Evolutionary conservation across 805 yeast species (phyloP), one percentile per base, ranked within the genome.

Genomic region (Suhomyces faveliae): DNA sequence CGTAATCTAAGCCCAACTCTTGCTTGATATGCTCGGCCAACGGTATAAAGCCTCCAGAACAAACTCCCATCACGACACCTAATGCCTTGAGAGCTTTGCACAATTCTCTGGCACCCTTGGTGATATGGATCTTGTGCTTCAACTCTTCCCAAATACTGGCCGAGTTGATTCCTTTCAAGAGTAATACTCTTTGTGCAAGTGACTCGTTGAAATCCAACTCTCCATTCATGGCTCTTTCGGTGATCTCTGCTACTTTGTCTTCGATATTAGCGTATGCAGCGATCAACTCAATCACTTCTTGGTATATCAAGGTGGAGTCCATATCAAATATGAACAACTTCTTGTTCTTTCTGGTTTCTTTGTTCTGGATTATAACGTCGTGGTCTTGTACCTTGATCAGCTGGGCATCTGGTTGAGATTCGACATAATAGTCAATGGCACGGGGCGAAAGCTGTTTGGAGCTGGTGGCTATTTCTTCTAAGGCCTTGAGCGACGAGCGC

Each of bases 231-330:
- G 99, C 98, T 21, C 89, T 77, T 35, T 86, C 89, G 2, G 99
- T 94, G 57, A 94, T 91, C 24, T 77, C 86, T 4, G 92, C 87
- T 5, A 94, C 99, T 63, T 89, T 75, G 5, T 77, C 82, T 61
- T 94, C 97, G 27, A 94, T 96, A 55, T 80, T 77, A n/a, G 97
- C 98, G 58, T 88, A 85, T 0, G 89, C 89, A 2, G 99, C 99
- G 55, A 94, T 92, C 61, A 94, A 68, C 62, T 94, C 99, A 56
- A 94, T 94, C 35, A 94, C 97, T 68, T 94, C 99, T 68, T 94
- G 98, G 64, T 87, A 84, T 54, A 94, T 94, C 61, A 94, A 72
- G 0, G 99, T 94, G 0, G 97, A 90, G 71, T 94, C 99, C 99
- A 94, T 94, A 60, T 94, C 99, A 62, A 94, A 94, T 9, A 95